Base-by-base conservation (phyloP, 768 basidiomycete species). In the Pulveroboletus sp. region DNA sequence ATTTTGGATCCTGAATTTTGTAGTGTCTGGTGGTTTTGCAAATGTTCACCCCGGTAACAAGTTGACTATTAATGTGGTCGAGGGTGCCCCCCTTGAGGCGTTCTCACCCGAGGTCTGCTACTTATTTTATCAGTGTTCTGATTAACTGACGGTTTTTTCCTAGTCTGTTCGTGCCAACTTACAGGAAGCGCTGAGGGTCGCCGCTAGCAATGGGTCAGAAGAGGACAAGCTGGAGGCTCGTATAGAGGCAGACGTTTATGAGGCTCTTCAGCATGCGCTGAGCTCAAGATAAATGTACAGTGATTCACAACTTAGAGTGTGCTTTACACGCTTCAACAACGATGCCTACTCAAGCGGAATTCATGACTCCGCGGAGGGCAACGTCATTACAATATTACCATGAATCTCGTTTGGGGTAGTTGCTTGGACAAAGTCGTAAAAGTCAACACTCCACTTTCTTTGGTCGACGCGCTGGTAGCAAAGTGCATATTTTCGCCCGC, bases 31-130 rank as follows among this genome's bases (percentile, higher is more conserved):
- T 50, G 96, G 96, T 46, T 97, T 99, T 68, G 94, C 96, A 45
- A 97, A 89, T 51, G 90, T 99, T 34, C 96, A 99, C 72, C 92
- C 93, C 30, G 93, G 94, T 73, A 99, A 97, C 80, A 85, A 81
- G 58, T 75, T 98, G 53, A 98, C 96, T 34, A 88, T 99, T 68
- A 99, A 98, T 73, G 93, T 87, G 50, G 85, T 99, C 39, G 96
- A 99, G 76, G 96, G 89, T 52, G 94, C 93, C 49, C 85, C 92
- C 19, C 74, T 98, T 32, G 93, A 94, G 48, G 76, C 83, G 34
- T 95, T 97, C 75, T 95, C 94, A 1, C 60, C 78, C 19, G 96
- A 97, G 79, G 95, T 95, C 56, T 49, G 78, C 65, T 32, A 22
- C 45, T 31, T 17, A 19, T 30, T 38, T 23, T 49, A n/a, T 16